Evolutionary conservation across 106 monocot genomes (phyloP).

Genomic region (Acorus calamus): DNA sequence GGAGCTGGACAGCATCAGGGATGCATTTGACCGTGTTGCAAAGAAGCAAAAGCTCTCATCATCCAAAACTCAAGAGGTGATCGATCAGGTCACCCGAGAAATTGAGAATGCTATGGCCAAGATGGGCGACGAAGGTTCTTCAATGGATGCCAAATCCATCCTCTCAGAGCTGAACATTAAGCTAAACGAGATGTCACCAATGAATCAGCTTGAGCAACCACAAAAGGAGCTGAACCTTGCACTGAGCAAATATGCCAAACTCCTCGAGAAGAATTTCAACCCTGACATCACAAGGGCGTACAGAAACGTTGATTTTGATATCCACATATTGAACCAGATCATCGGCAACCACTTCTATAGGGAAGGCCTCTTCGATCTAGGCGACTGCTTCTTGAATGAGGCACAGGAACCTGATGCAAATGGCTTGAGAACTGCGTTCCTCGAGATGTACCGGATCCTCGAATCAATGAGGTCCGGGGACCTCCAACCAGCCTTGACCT

Average conservation of each 20-base stretch:
- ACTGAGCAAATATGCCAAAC: slow-evolving; percentile 49
- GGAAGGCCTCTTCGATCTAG: slow-evolving; percentile 79
- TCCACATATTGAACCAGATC: slow-evolving; percentile 53
- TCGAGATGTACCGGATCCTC: slow-evolving; percentile 58
- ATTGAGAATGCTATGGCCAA: slow-evolving; percentile 43
- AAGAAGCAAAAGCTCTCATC: slow-evolving; percentile 82
- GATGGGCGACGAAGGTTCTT: slow-evolving; percentile 14
- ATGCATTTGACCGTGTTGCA: slow-evolving; percentile 73
- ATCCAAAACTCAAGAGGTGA: slow-evolving; percentile 49
- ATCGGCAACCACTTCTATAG: slow-evolving; percentile 77
- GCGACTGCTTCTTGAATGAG: slow-evolving; percentile 63
- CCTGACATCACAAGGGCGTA: slow-evolving; percentile 73
- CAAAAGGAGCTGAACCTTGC: slow-evolving; percentile 65
- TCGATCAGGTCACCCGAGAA: slow-evolving; percentile 38
- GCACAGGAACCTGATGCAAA: slow-evolving; percentile 27
- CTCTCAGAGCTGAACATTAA: slow-evolving; percentile 39
- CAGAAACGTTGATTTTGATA: slow-evolving; percentile 56
- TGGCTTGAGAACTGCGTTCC: slow-evolving; percentile 42
- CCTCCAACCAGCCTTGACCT: slow-evolving; percentile 69
- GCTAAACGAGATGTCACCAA: slow-evolving; percentile 45
- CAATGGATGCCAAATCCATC: slow-evolving; percentile 21
- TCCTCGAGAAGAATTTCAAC: slow-evolving; percentile 64
- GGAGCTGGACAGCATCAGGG: slow-evolving; percentile 64
- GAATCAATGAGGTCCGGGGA: slow-evolving; percentile 45
- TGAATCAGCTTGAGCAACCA: slow-evolving; percentile 43